Conservation (phyloP, 2,329 filamentous ascomycete species). For the Nannizzia gypsea region DNA sequence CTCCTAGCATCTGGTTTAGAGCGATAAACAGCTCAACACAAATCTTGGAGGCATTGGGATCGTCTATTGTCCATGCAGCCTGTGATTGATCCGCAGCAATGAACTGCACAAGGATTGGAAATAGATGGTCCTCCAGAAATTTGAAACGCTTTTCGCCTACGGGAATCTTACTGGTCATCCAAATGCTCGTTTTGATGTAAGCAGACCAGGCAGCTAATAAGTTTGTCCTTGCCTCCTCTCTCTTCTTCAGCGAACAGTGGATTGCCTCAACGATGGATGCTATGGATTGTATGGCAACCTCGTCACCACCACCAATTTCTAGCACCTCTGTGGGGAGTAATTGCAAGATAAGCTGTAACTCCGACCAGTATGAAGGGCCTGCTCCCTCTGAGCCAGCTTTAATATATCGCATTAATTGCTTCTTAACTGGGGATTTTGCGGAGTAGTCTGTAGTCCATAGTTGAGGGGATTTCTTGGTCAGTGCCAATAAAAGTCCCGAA, state of each 20-base stretch:
- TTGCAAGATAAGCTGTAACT: constrained; percentile 50
- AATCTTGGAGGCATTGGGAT: constrained; percentile 27
- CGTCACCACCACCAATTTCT: constrained; percentile 18
- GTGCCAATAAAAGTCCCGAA: constrained; percentile 50
- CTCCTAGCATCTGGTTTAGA: constrained; percentile 32
- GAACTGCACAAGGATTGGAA: constrained; percentile 45
- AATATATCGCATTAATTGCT: constrained; percentile 58
- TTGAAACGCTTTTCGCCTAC: constrained; percentile 37
- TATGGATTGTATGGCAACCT: constrained; percentile 38
- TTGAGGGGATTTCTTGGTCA: constrained; percentile 54
- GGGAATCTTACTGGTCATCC: constrained; percentile 40
- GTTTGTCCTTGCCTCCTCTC: constrained; percentile 63
- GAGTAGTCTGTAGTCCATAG: constrained; percentile 61
- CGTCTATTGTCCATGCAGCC: constrained; percentile 41
- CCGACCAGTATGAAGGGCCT: constrained; percentile 59
- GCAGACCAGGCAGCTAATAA: constrained; percentile 58
- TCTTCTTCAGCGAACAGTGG: constrained; percentile 56
- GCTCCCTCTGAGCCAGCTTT: constrained; percentile 77
- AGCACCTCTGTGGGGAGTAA: constrained; percentile 42
- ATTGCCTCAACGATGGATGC: constrained; percentile 55
- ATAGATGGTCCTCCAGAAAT: constrained; percentile 37
- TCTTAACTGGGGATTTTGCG: constrained; percentile 45
- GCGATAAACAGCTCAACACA: constrained; percentile 29
- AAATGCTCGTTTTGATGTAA: constrained; percentile 55
- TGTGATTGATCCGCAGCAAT: constrained; percentile 37